These are phyloP conservation scores for Trypanosoma platydactyli DNA, from an alignment of 208 protist genomes.

Conservation along the genomic window DNA sequence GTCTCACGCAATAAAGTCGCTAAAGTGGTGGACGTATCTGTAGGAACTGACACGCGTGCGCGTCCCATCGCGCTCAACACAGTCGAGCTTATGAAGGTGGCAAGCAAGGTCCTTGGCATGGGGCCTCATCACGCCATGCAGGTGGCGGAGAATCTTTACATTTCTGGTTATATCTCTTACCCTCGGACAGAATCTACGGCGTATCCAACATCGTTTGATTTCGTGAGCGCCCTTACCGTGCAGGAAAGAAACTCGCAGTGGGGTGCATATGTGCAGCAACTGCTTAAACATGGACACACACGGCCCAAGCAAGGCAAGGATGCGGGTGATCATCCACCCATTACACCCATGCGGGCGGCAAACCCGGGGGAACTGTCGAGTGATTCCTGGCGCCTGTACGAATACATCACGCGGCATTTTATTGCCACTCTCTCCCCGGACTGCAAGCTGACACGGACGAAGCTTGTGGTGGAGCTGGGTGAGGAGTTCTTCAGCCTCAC, in stretches of 20 bases:
- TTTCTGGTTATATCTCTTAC: conserved; percentile 96
- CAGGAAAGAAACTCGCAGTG: conserved; percentile 64
- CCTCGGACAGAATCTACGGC: conserved; percentile 95
- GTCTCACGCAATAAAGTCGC: conserved; percentile 52
- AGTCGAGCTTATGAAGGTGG: conserved; percentile 94
- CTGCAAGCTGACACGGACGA: conserved; percentile 66
- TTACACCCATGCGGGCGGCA: conserved; percentile 86
- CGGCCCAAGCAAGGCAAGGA: conserved; percentile 85
- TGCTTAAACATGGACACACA: conserved; percentile 62
- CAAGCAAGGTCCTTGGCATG: conserved; percentile 80
- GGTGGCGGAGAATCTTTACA: conserved; percentile 96
- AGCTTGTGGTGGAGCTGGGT: conserved; percentile 74
- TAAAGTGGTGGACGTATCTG: conserved; percentile 61
- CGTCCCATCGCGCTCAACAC: conserved; percentile 93
- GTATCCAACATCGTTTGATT: conserved; percentile 92
- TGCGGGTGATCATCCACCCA: conserved; percentile 91
- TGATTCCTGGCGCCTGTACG: conserved; percentile 87
- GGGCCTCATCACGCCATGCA: conserved; percentile 93
- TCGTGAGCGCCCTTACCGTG: conserved; percentile 52
- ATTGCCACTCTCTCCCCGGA: conserved; percentile 86
- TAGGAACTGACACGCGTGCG: conserved; percentile 57
- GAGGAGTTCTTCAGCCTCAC: conserved; percentile 78
- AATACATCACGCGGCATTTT: conserved; percentile 90
- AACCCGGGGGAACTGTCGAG: conserved; percentile 60
- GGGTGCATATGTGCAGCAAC: conserved; percentile 66